Evolutionary conservation across 192 early-diverging fungal species (phyloP), one percentile per base, ranked within the genome.

Genomic region (Geranomyces michiganensis): DNA sequence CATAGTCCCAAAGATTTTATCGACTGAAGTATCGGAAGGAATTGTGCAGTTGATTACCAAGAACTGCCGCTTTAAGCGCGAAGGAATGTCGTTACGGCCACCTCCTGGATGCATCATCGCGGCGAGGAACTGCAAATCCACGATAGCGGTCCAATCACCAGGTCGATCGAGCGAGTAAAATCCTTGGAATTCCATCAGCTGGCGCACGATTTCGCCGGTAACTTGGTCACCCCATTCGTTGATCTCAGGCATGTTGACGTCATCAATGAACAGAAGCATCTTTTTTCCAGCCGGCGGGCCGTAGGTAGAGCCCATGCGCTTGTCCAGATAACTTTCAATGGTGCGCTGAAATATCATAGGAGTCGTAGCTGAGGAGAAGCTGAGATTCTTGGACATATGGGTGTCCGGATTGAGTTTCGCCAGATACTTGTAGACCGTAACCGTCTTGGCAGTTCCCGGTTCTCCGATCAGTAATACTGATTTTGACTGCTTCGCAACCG

Each of bases 61-160:
- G 62, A 88, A 88, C 51, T 82, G 80, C 13, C 87, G 66, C 74
- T 88, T 88, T 24, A 88, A 60, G 49, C 87, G 77, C 63, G 79
- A 81, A 1, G 87, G 87, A 64, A 88, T 88, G 72, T 88, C 87
- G 67, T 88, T 88, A 43, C 85, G 62, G 17, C 87, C 87, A 62
- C 87, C 87, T 63, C 87, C 87, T 17, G 87, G 87, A 69, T 88
- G 87, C 86, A 88, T 88, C 87, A 88, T 88, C 15, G 87, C 87
- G 12, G 67, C 86, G 7, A 88, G 65, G 68, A 84, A 88, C 51
- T 82, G 78, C 44, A 88, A 64, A 71, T 88, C 87, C 7, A 88
- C 86, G 74, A 88, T 84, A 21, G 71, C 82, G n/a, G 85, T 88
- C 87, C 87, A 88, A 43, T 88, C 87, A 46, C 86, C 80, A 41